phyloP scores from a whole-genome alignment of 495 filamentous ascomycete species.

The Xylaria sp. region DNA sequence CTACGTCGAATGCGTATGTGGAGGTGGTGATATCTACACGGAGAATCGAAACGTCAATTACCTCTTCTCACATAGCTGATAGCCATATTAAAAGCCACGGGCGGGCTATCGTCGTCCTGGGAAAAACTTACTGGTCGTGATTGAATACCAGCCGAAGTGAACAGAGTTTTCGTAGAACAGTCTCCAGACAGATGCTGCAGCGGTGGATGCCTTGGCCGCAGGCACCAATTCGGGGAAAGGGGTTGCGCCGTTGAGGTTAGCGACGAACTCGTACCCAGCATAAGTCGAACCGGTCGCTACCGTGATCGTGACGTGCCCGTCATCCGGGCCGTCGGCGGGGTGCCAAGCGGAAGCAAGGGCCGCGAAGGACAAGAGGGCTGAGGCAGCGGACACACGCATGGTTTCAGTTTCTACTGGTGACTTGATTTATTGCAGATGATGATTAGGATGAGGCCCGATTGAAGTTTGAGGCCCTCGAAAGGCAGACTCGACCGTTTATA shows the following conservation, averaged over 20 bases:
- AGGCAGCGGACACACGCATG: constrained; percentile 5
- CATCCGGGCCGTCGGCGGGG: neutral
- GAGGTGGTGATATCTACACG: neutral
- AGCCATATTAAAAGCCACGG: too few species aligned
- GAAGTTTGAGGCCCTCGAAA: neutral
- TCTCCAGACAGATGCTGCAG: neutral
- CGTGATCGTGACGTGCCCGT: neutral
- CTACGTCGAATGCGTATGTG: neutral
- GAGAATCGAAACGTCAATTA: neutral
- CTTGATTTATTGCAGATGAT: neutral
- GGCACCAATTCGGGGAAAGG: constrained; percentile 4
- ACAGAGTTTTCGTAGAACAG: neutral
- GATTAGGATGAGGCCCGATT: neutral
- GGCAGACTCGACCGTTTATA: neutral
- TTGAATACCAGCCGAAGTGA: neutral
- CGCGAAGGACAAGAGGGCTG: neutral
- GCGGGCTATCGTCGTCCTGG: neutral
- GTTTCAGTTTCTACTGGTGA: neutral
- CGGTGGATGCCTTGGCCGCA: neutral
- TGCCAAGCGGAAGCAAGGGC: neutral
- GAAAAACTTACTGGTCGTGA: neutral
- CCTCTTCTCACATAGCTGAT: neutral
- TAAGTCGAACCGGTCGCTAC: constrained; percentile 6
- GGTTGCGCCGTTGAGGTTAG: constrained; percentile 13
- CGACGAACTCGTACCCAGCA: constrained; percentile 28